Base-by-base conservation (phyloP, 257 asterid species). In the Scutellaria minor region DNA sequence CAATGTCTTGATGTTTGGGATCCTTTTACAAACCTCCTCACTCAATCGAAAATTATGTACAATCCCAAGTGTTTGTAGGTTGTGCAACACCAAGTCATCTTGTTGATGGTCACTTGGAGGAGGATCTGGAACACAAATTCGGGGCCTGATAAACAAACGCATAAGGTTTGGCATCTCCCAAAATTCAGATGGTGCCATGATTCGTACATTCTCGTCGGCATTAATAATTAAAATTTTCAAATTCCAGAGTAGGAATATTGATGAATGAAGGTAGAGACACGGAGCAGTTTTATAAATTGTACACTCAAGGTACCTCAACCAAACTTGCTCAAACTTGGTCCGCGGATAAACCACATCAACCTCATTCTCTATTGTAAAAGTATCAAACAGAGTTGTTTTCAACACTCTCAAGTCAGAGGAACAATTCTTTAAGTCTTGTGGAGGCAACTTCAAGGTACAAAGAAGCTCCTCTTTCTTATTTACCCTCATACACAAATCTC, bases 121-220 rank as follows among this genome's bases (percentile, higher is more conserved):
- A 31, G 72, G 72, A 66, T 48, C 15, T 0, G 72, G 61, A 6
- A 66, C 24, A 50, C 0, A 5, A 8, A 66, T 14, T 12, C 22
- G 11, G 55, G 37, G 20, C n/a, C 37, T 24, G 27, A 1, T 54
- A 44, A 40, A 12, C 0, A 69, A n/a, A 69, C 54, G 65, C 54
- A 64, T 41, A 69, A 69, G 65, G 5, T 40, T 51, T 13, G 52
- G 1, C 73, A 68, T 68, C 52, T 39, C 31, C 73, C 73, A 68
- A 52, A 69, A 41, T 37, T 69, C 74, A 27, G 14, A 20, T 0
- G 65, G 55, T 11, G 42, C 74, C 6, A 4, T 5, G 10, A 39
- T 18, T 31, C 9, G 27, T 24, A 24, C 27, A 24, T 24, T 1
- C 37, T 31, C 11, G 6, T 5, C 10, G 9, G n/a, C 14, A 2